Conservation (phyloP, 1,284 basidiomycete genomes). For the Calocybe gambosa region DNA sequence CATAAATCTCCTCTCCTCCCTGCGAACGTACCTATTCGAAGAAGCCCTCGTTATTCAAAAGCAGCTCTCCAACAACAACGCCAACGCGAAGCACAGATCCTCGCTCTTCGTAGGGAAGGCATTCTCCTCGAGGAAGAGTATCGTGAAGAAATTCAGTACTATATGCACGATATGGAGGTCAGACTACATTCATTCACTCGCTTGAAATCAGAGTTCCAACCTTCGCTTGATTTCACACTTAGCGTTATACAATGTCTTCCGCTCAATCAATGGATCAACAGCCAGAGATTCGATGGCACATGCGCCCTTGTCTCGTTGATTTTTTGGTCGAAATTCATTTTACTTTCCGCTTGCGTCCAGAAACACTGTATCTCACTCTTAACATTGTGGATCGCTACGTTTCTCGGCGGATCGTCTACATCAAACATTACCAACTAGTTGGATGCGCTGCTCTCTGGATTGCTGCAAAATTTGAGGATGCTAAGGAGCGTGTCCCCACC, state of each 20-base stretch:
- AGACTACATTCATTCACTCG: conserved; percentile 27
- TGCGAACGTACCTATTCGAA: conserved; percentile 41
- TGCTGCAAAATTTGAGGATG: conserved; percentile 98
- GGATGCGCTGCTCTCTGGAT: conserved; percentile 99
- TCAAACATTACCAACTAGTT: conserved; percentile 99
- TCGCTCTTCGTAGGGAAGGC: conserved; percentile 61
- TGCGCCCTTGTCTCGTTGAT: conserved; percentile 99
- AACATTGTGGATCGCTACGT: conserved; percentile 99
- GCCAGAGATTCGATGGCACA: conserved; percentile 94
- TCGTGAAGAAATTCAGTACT: conserved; percentile 83
- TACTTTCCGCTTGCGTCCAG: conserved; percentile 92
- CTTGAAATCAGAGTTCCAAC: neutral
- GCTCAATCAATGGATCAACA: conserved; percentile 97
- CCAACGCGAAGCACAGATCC: conserved; percentile 61
- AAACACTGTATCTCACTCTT: conserved; percentile 96
- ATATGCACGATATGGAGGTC: conserved; percentile 99
- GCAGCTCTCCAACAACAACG: conserved; percentile 53
- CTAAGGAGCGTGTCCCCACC: conserved; percentile 96
- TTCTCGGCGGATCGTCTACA: conserved; percentile 96
- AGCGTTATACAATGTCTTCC: conserved; percentile 85
- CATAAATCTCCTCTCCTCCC: conserved; percentile 50
- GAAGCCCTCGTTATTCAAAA: conserved; percentile 60
- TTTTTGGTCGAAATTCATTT: conserved; percentile 99
- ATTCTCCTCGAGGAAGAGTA: conserved; percentile 90
- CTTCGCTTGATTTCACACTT: conserved; percentile 11